These are phyloP conservation scores for Epichloe brachyelytri DNA, from an alignment of 2,329 filamentous ascomycete genomes.

Conservation along the genomic window DNA sequence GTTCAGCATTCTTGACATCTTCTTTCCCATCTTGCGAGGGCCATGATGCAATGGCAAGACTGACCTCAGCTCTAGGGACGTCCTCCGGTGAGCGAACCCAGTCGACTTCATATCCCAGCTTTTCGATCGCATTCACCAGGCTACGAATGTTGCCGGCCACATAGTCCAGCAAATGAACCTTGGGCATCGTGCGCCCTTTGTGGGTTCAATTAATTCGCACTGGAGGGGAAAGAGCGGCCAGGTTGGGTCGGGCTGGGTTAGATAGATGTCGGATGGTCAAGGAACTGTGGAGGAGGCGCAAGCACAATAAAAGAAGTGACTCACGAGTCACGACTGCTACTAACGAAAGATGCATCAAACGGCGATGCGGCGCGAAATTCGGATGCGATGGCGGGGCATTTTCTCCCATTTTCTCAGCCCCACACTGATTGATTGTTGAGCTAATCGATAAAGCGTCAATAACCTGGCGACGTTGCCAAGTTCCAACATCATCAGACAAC, in stretches of 20 bases:
- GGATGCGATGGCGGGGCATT: slow-evolving; percentile 15
- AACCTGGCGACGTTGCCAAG: too few relatives aligned
- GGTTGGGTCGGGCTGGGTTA: too few relatives aligned
- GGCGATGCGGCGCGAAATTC: slow-evolving; percentile 5
- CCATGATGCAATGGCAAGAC: neutral
- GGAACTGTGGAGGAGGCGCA: neutral
- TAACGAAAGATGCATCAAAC: neutral
- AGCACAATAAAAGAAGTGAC: neutral
- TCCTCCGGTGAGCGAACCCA: slow-evolving; percentile 83
- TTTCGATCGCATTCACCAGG: slow-evolving; percentile 94
- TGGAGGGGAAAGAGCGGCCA: too few relatives aligned
- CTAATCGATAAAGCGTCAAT: too few relatives aligned
- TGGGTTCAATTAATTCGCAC: too few relatives aligned
- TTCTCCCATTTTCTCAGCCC: neutral
- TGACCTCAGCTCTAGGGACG: slow-evolving; percentile 69
- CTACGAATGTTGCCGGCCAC: slow-evolving; percentile 94
- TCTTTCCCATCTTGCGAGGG: neutral
- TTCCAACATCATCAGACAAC: neutral
- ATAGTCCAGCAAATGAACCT: slow-evolving; percentile 70
- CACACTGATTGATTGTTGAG: too few relatives aligned
- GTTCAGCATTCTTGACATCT: neutral
- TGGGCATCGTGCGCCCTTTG: slow-evolving; percentile 46
- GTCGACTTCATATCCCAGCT: slow-evolving; percentile 81
- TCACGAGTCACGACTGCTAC: neutral
- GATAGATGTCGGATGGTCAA: neutral